phyloP scores from a whole-genome alignment of 805 yeast genomes.

The Suhomyces vadensis region DNA sequence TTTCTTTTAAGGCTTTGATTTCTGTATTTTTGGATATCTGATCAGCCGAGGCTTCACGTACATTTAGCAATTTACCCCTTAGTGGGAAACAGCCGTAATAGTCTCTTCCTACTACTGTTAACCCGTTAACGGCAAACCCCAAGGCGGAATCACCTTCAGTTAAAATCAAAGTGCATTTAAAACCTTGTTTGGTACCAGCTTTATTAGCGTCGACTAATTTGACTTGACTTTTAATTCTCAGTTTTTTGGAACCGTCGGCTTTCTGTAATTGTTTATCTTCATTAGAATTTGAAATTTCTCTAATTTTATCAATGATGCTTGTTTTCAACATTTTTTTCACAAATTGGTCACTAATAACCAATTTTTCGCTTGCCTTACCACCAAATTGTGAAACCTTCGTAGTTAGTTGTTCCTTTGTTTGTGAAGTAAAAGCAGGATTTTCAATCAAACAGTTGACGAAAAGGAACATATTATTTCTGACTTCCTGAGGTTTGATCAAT shows the following conservation, averaged over 20 bases:
- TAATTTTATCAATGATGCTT: conserved; percentile 66
- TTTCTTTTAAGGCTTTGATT: conserved; percentile 92
- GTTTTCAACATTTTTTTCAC: conserved; percentile 69
- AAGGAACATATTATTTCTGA: conserved; percentile 84
- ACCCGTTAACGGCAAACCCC: conserved; percentile 88
- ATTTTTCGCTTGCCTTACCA: conserved; percentile 56
- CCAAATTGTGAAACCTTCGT: conserved; percentile 90
- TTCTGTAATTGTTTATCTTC: conserved; percentile 85
- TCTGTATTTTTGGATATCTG: conserved; percentile 91
- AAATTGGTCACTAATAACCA: conserved; percentile 73
- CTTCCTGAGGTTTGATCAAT: conserved; percentile 83
- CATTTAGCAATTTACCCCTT: conserved; percentile 92
- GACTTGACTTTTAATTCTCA: conserved; percentile 82
- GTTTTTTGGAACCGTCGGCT: conserved; percentile 83
- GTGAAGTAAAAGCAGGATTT: conserved; percentile 96
- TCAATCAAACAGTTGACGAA: conserved; percentile 91
- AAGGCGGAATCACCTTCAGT: conserved; percentile 98
- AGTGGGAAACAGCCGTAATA: conserved; percentile 93
- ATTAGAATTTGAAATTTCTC: conserved; percentile 82
- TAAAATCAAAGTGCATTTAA: conserved; percentile 86
- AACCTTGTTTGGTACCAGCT: conserved; percentile 93
- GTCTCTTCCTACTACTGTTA: conserved; percentile 94
- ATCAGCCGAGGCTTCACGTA: conserved; percentile 95
- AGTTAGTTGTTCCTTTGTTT: conserved; percentile 93
- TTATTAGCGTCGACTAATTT: conserved; percentile 93